Evolutionary conservation across 1,284 basidiomycete genomes (phyloP), one percentile per base, ranked within the genome.

Genomic region (Boletus semigastroideus): DNA sequence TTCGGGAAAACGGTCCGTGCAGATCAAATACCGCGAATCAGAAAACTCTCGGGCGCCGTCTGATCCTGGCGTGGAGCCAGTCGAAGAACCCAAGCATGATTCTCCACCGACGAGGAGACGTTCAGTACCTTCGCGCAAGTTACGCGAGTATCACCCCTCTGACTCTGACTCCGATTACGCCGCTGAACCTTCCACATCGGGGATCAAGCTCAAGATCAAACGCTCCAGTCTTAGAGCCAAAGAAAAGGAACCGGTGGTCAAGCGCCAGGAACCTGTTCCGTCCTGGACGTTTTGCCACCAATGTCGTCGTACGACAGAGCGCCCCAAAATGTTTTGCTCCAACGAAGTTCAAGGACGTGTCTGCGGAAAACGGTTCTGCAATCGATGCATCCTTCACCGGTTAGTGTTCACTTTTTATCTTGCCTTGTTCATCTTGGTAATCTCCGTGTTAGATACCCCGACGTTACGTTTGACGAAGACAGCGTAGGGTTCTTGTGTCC

Each of bases 241-340:
- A 27, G 44, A 36, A 34, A 41, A 38, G 30, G 44, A 36, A 34
- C 16, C 52, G 8, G 9, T 17, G 4, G 16, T 45, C 31, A 34
- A 46, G 27, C 9, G 9, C 6, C 34, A 42, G 28, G 17, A 34
- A 19, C 46, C 16, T 5, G 30, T 20, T 7, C 31, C 46, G 4
- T 22, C 33, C 2, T 39, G 44, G 39, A 51, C 67, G 2, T 70
- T 0, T 8, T 68, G 66, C 20, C 66, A 68, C 43, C 66, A 68
- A 20, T 68, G 66, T 34, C 53, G 65, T 19, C 51, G 55, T 33
- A 51, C 14, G 5, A 50, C 56, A 6, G 4, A 0, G 3, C 62
- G 68, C 39, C 67, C 59, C 20, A 68, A 68, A 46, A 71, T 68
- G 66, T 22, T 19, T 7, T 67, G 66, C 34, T 68, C 68, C 5